Percentiles rank a stretch among this genome's conserved stretches.
Evolutionary conservation across 306 rosid species (phyloP).

Genomic region (Rosa lucieae): DNA sequence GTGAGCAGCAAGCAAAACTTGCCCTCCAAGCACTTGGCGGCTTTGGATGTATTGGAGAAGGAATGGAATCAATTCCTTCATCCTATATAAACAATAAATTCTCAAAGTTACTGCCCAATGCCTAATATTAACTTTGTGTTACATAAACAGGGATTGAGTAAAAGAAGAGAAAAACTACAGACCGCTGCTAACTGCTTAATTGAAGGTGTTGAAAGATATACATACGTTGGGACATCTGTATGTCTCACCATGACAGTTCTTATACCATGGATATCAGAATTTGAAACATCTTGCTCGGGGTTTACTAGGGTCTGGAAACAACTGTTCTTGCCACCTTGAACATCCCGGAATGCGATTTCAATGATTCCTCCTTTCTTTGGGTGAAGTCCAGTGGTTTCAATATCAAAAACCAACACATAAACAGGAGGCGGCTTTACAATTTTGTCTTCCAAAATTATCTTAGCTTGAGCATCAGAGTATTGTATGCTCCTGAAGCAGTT

Average conservation of each 20-base stretch:
- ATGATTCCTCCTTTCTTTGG: not conserved
- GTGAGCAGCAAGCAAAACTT: slow-evolving; percentile 5
- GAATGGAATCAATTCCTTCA: not conserved
- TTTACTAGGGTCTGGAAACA: slow-evolving; percentile 17
- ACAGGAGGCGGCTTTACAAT: not conserved
- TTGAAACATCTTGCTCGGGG: slow-evolving; percentile 8
- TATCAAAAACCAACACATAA: not conserved
- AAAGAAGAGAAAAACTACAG: too few relatives aligned
- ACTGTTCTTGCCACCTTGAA: slow-evolving; percentile 5
- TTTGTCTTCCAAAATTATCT: not conserved
- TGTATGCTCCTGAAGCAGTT: slow-evolving; percentile 7
- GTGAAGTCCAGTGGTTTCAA: not conserved
- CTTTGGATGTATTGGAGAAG: not conserved
- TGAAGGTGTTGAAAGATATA: too few relatives aligned
- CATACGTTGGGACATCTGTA: not conserved
- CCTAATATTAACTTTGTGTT: not conserved
- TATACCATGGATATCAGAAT: not conserved
- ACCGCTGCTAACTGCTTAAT: too few relatives aligned
- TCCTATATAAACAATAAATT: not conserved
- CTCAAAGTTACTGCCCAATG: not conserved
- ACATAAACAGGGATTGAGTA: not conserved
- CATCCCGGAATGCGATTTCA: not conserved
- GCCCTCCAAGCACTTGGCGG: not conserved
- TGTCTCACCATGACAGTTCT: slow-evolving; percentile 1
- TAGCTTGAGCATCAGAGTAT: not conserved